Conservation (phyloP, 2,329 filamentous ascomycete genomes). For the Coniochaeta sp. region DNA sequence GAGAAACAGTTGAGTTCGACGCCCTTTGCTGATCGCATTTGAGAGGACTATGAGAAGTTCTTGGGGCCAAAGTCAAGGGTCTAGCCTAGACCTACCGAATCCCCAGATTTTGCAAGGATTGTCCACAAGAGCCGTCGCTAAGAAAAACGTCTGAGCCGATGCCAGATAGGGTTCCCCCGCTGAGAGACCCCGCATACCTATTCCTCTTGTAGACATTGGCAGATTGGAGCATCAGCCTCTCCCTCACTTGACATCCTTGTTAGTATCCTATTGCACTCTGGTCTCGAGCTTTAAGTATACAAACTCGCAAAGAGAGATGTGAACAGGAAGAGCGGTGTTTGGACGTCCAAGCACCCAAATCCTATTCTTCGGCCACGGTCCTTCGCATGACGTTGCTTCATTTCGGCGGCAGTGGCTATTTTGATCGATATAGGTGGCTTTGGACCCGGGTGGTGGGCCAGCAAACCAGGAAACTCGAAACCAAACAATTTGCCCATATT, state of each 20-base stretch:
- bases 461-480: constrained; percentile 1
- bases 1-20: neutral
- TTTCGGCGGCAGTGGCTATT: neutral
- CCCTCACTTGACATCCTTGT: too few species aligned
- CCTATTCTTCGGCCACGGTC: neutral
- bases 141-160: neutral
- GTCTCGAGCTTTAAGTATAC: neutral
- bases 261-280: neutral
- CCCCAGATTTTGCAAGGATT: neutral
- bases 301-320: neutral
- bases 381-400: neutral
- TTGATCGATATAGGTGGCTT: neutral
- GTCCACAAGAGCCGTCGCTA: neutral
- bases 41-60: neutral
- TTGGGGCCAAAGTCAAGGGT: too few species aligned
- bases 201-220: neutral
- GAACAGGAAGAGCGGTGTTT: neutral
- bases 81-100: too few species aligned
- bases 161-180: neutral
- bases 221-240: neutral
- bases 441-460: neutral
- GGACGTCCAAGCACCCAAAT: neutral
- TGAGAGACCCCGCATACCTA: neutral
- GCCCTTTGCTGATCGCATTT: neutral
- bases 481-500: neutral